Evolutionary conservation across 192 early-diverging fungal genomes (phyloP), one percentile per base, ranked within the genome.

Genomic region (Dispira simplex): DNA sequence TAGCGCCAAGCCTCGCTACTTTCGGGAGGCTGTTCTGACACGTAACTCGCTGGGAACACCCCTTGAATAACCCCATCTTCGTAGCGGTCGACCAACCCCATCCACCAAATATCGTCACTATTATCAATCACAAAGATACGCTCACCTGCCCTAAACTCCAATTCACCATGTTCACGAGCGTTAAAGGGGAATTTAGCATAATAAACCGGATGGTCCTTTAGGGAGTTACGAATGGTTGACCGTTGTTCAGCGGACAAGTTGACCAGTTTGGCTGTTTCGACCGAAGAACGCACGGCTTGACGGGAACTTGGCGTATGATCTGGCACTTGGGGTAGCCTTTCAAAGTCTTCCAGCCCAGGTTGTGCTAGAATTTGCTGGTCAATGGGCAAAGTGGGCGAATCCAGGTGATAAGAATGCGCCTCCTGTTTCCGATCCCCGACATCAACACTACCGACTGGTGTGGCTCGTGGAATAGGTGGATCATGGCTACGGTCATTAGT

Each of bases 61-160:
- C 88, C 88, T 71, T 87, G 84, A 66, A 71, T 68, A 52, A 73
- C 67, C 73, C 72, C 76, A 69, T 79, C 78, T 25, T 75, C 65
- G n/a, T 82, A 77, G 64, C 81, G 72, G 65, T 75, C 74, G 52
- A 81, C 79, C 21, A 83, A 80, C 14, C 88, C 88, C 78, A 87
- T 81, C 88, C 88, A 90, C 88, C 88, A 90, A 45, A 88, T 81
- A 70, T 85, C 85, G 67, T 90, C 85, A 63, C 79, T 85, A 57
- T 79, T 76, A 67, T 90, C 88, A 18, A 85, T 80, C 9, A 90
- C 88, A 76, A 87, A 76, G 56, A 90, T 83, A 0, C 77, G 75
- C 63, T 87, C 85, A 27, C 84, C 85, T 4, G 81, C 77, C 14
- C 77, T 69, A 70, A 90, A 87, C 4, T 75, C 77, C 23, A 90